These are phyloP conservation scores for Arthrocladium fulminans DNA, from an alignment of 2,329 filamentous ascomycete species.

Conservation along the genomic window DNA sequence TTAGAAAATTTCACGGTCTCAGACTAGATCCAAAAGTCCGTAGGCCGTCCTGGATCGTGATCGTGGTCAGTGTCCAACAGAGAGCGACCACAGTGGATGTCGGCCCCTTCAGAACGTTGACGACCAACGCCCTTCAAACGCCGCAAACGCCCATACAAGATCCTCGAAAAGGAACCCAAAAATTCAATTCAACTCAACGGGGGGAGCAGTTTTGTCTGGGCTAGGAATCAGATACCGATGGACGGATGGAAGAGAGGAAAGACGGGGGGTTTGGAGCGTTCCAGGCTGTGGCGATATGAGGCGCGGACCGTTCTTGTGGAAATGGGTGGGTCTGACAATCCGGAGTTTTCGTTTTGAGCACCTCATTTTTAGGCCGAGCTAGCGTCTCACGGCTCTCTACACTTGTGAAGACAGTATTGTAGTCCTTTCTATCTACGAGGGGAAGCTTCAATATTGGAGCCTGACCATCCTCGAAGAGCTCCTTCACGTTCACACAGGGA, in stretches of 20 bases:
- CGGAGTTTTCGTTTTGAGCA: not conserved
- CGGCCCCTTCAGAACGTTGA: not conserved
- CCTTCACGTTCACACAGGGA: no score
- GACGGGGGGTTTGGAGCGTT: not conserved
- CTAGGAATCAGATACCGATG: not conserved
- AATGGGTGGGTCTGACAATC: not conserved
- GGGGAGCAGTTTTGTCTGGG: no score
- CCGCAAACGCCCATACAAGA: not conserved
- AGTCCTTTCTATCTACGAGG: no score
- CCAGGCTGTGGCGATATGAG: not conserved
- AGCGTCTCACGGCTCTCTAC: no score
- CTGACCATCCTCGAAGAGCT: no score
- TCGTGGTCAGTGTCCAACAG: not conserved
- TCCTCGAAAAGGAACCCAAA: not conserved
- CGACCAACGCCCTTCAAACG: not conserved
- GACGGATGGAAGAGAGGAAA: not conserved
- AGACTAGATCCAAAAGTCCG: no score
- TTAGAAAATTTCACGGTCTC: not conserved
- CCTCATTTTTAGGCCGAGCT: no score
- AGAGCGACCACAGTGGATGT: not conserved
- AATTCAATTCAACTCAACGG: not conserved
- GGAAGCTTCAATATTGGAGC: no score
- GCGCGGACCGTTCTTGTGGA: not conserved
- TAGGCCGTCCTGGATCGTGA: no score
- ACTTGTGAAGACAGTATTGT: no score